phyloP scores from a whole-genome alignment of 352 stramenopile genomes.

The Pythium pectinolyticum region DNA sequence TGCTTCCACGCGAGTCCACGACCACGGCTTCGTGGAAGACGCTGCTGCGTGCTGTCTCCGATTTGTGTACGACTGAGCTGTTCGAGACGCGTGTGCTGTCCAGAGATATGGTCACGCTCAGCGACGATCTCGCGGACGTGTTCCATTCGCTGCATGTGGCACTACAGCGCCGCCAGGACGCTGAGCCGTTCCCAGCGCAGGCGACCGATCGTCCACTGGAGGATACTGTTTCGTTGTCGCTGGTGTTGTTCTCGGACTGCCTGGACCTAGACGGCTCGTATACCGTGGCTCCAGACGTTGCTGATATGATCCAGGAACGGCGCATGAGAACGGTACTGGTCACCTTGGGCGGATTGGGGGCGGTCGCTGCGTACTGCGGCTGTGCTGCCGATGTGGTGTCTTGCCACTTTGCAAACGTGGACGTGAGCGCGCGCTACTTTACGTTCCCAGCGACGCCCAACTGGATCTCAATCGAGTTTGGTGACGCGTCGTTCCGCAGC shows the following conservation, averaged over 20 bases:
- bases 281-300: conserved; percentile 14
- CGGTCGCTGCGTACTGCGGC: conserved; percentile 2
- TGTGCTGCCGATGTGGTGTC: not conserved
- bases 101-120: conserved; percentile 32
- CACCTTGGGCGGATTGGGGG: not conserved
- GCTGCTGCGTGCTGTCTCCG: conserved; percentile 1
- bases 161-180: conserved; percentile 18
- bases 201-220: conserved; percentile 2
- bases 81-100: conserved; percentile 35
- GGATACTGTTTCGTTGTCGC: conserved; percentile 27
- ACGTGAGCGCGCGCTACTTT: not conserved
- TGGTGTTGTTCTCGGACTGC: conserved; percentile 34
- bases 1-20: too few relatives aligned
- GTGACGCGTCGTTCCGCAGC: not conserved
- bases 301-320: not conserved
- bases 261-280: conserved; percentile 27
- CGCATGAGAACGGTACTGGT: not conserved
- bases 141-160: conserved; percentile 30
- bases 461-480: conserved; percentile 5
- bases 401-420: conserved; percentile 1
- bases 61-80: conserved; percentile 28
- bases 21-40: conserved; percentile 4
- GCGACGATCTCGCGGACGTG: conserved; percentile 27
- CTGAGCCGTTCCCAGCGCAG: conserved; percentile 21
- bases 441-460: not conserved